Base-by-base conservation (phyloP, 2,329 filamentous ascomycete species). In the Plenodomus lindquistii region DNA sequence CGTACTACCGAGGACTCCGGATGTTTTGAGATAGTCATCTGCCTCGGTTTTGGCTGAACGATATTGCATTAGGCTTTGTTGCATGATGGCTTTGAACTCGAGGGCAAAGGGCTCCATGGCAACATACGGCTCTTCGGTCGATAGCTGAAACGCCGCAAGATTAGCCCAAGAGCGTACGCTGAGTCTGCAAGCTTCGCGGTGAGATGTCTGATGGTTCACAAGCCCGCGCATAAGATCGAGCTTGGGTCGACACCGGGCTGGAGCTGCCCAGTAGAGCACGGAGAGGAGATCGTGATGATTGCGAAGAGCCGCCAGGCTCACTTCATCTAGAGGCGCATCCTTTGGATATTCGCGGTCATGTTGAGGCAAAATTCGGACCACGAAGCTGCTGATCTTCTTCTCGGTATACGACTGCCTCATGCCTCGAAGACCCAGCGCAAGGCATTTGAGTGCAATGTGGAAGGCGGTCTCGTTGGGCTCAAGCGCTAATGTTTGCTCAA, bases 231-330 rank as follows among this genome's bases (percentile, higher is more conserved):
- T 75, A 5, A 77, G 71, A 42, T 78, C 73, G 4, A 84, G 55
- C 37, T 77, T 74, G 35, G 81, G 81, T n/a, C 83, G 75, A 59
- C 74, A 79, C 1, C 73, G 71, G 21, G 78, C 67, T 20, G 83
- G 82, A 31, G 80, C 78, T 36, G 77, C 78, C 73, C 77, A 84
- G 61, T 85, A 85, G 13, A 86, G 70, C 3, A 80, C 82, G 45
- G 79, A 82, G 0, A 86, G 73, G 15, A 86, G 72, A 58, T 85
- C 82, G 54, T 85, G 82, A 49, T 86, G 82, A 55, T 85, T 86
- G 40, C 81, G 77, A 38, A 85, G 68, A 1, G 83, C 81, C 42
- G 81, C 77, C 11, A 85, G 68, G 53, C 82, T 82, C 46, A 78
- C 74, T 44, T 79, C 74, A 22, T 73, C 74, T 13, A 85, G 63